Evolutionary conservation across 108 stramenopile species (phyloP).

Genomic region (Skeletonema menzelii): DNA sequence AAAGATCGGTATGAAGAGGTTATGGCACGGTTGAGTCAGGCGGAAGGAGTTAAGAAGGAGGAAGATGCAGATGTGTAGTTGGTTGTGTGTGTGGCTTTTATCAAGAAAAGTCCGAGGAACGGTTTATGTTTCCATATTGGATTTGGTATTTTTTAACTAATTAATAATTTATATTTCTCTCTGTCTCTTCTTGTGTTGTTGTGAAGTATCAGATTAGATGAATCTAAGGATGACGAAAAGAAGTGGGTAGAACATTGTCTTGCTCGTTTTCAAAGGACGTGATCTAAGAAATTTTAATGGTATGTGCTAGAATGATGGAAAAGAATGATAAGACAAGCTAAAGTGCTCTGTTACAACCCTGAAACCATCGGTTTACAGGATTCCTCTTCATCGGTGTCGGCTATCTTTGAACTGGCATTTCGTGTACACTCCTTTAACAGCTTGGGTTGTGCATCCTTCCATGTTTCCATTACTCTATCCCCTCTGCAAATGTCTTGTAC

Average conservation of each 20-base stretch:
- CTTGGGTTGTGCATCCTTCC: too few species aligned
- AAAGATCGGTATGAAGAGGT: slow-evolving; percentile 69
- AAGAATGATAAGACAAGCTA: too few species aligned
- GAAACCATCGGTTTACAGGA: too few species aligned
- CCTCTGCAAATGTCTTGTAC: too few species aligned
- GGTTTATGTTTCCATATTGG: not conserved
- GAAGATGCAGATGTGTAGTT: not conserved
- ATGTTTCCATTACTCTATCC: too few species aligned
- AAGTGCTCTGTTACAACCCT: too few species aligned
- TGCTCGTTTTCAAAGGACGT: not conserved
- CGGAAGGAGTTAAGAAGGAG: slow-evolving; percentile 12
- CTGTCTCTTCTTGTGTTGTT: not conserved
- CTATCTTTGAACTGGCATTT: too few species aligned
- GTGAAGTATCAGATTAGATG: not conserved
- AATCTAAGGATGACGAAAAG: not conserved
- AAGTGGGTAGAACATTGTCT: not conserved
- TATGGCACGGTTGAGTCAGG: slow-evolving; percentile 55
- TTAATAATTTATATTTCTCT: not conserved
- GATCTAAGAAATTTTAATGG: too few species aligned
- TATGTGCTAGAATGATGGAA: too few species aligned
- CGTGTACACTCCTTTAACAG: too few species aligned
- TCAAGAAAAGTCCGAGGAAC: not conserved
- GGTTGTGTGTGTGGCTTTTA: not conserved
- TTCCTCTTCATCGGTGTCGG: too few species aligned
- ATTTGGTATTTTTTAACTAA: not conserved